Conservation (phyloP, 768 basidiomycete species). For the Nidularia sp. region DNA sequence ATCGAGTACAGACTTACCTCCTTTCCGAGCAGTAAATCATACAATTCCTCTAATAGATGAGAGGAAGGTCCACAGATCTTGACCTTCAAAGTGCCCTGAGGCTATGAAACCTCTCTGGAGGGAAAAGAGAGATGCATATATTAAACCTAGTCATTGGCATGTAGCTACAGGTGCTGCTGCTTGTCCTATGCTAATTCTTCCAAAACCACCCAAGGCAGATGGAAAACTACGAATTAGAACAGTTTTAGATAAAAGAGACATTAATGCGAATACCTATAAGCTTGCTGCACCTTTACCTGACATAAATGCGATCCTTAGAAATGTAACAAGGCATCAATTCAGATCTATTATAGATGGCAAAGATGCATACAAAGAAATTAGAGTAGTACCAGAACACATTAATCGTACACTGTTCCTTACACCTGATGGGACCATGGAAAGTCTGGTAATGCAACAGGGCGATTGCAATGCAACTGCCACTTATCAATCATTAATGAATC, state of each 20-base stretch:
- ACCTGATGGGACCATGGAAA: slow-evolving; percentile 34
- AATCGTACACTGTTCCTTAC: slow-evolving; percentile 17
- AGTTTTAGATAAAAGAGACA: slow-evolving; percentile 19
- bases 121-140: slow-evolving; percentile 4
- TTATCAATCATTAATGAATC: slow-evolving; percentile 35
- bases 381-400: slow-evolving; percentile 16
- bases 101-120: slow-evolving; percentile 6
- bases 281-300: slow-evolving; percentile 15
- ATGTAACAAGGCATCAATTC: slow-evolving; percentile 11
- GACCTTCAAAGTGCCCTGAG: slow-evolving; percentile 3
- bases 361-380: slow-evolving; percentile 28
- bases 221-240: slow-evolving; percentile 11
- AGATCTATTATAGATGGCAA: slow-evolving; percentile 23
- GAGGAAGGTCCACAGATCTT: too few species aligned
- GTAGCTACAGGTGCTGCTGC: not conserved
- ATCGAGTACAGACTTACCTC: too few species aligned
- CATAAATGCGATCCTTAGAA: slow-evolving; percentile 9
- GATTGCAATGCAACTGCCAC: slow-evolving; percentile 27
- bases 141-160: slow-evolving; percentile 2
- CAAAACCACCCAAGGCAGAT: too few species aligned
- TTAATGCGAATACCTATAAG: slow-evolving; percentile 27
- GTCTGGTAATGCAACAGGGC: slow-evolving; percentile 21
- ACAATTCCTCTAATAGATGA: too few species aligned
- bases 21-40: too few species aligned
- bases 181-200: not conserved